Base-by-base conservation (phyloP, 148 eudicot species). In the Camellia sinensis region DNA sequence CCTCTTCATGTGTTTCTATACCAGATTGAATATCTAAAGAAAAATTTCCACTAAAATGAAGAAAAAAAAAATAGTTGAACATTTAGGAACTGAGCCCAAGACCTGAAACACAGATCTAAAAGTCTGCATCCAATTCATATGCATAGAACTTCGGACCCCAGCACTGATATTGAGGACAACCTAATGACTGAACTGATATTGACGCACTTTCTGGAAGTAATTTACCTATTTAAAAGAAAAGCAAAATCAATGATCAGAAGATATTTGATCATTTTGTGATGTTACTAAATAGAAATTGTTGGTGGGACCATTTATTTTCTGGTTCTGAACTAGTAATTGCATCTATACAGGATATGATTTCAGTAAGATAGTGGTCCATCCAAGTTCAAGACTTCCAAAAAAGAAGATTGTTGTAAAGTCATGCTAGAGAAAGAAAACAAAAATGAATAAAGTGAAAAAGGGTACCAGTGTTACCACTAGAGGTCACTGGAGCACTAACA, bases 381-480 rank as follows among this genome's bases (percentile, higher is more conserved):
- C 67, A 10, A 61, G 68, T 19, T 77, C 21, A 29, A 50, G 48
- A 66, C 50, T 18, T 57, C 18, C 14, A 57, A 46, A 74, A 44
- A 5, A 40, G 37, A 17, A 46, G 17, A 50, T 13, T 15, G 15
- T 22, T 3, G 18, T 4, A 29, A 50, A 77, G 14, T 50, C 13
- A 18, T 4, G 18, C 40, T 53, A 7, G 37, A 40, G 61, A 50
- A 50, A 65, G 40, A 50, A 59, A 80, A 19, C 45, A 82, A 57
- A 81, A 66, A 45, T 64, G 53, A 73, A 64, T 37, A 19, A 71
- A 71, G 66, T 10, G 75, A n/a, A 68, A 76, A 52, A 77, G 29
- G 40, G 50, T 86, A 90, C 91, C 92, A 57, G 83, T 41, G 80
- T 80, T 76, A 77, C 79, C 82, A 83, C 71, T 81, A 63, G 82